Evolutionary conservation across 1,284 basidiomycete species (phyloP), one percentile per base, ranked within the genome.

Genomic region (Cystobasidium slooffiae): DNA sequence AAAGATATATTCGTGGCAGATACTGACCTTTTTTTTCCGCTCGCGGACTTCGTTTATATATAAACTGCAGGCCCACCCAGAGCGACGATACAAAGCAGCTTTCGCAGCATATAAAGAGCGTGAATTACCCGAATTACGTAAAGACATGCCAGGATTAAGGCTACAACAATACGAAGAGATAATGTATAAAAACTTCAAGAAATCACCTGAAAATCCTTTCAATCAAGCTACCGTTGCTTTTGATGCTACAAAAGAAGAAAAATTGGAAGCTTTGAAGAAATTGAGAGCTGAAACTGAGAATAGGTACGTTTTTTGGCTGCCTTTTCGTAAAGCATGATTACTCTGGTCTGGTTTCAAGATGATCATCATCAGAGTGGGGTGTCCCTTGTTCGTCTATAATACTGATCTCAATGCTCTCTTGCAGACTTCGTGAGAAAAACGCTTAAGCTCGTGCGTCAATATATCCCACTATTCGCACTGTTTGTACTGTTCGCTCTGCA

Each of bases 61-160:
- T 43, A n/a, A n/a, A n/a, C n/a, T n/a, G 10, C 53, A 99, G 84
- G 87, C 87, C 65, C 95, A 99, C 86, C 95, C 95, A 64, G 95
- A 99, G 90, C 86, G 92, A 81, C 88, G 93, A 75, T 94, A 91
- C 87, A 95, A 95, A 88, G 93, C 90, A 51, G 92, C 94, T 6
- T 94, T 92, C 78, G 93, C 95, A 80, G 93, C 93, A 4, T 98
- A 95, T 84, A 88, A 92, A 80, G 94, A 97, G 78, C 86, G 88
- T 3, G 91, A 97, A 80, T 84, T 98, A 78, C 93, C 95, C 0
- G 89, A 86, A 31, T 78, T 91, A 76, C 90, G 87, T 81, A 83
- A 87, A 77, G 93, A 97, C 43, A 67, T 81, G 31, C 79, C 78
- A 5, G 78, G 79, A 8, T 49, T 77, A 62, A 79, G 93, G 86